Evolutionary conservation across 495 filamentous ascomycete species (phyloP).

Genomic region (Penicillium herquei): DNA sequence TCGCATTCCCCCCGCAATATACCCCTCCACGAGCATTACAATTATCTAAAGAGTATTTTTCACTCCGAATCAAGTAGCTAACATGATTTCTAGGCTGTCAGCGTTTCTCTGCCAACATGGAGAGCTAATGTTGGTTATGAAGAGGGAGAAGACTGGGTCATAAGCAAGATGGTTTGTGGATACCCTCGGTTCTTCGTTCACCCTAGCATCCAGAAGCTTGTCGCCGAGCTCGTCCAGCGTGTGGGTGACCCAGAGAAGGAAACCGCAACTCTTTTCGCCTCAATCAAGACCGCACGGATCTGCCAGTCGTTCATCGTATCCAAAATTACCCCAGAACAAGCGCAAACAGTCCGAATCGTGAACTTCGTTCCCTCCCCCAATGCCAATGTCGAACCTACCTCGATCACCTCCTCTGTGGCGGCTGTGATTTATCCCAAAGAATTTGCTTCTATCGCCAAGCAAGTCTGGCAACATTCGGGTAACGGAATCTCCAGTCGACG

Average conservation of each 20-base stretch:
- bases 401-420: conserved; percentile 57
- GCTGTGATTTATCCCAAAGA: conserved; percentile 70
- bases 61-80: conserved; percentile 2
- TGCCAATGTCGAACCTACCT: conserved; percentile 25
- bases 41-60: neutral
- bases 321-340: conserved; percentile 47
- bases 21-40: conserved; percentile 13
- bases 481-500: conserved; percentile 90
- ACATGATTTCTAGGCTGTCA: conserved; percentile 69
- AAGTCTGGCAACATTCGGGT: conserved; percentile 96
- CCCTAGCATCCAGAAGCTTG: conserved; percentile 73
- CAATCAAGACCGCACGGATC: conserved; percentile 58
- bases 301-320: conserved; percentile 71
- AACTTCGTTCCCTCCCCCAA: conserved; percentile 59
- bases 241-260: conserved; percentile 59
- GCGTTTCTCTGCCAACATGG: conserved; percentile 95
- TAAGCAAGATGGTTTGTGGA: conserved; percentile 81
- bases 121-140: conserved; percentile 86
- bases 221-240: conserved; percentile 60
- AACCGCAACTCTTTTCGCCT: conserved; percentile 79
- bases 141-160: conserved; percentile 83
- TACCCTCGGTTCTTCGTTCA: conserved; percentile 97
- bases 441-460: conserved; percentile 68
- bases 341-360: conserved; percentile 57
- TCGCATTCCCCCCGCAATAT: conserved; percentile 22